Base-by-base conservation (phyloP, 2,329 filamentous ascomycete genomes). In the Dactylellina parvicollis region DNA sequence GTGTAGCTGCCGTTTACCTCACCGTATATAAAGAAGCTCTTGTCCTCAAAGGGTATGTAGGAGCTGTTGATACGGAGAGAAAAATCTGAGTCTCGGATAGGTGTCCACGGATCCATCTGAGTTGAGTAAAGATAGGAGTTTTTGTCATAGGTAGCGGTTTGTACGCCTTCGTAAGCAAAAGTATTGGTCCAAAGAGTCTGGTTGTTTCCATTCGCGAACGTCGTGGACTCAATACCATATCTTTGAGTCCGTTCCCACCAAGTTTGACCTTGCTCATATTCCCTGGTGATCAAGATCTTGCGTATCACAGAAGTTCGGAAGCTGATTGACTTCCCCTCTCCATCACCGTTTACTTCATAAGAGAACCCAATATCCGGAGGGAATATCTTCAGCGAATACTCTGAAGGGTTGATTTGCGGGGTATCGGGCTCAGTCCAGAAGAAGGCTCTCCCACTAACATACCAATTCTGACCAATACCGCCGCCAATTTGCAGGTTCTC, bases 371-470 rank as follows among this genome's bases (percentile, higher is more conserved):
- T 55, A 18, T 32, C 26, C 9, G 60, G 22, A 12, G 42, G 55
- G 12, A 34, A 26, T 36, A 60, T 2, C 14, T 61, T n/a, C 2
- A 65, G 20, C 12, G 44, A 34, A 22, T 60, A 66, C 16, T 66
- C 46, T 5, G 44, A 16, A 10, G 24, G n/a, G 3, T 87, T 88
- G 59, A 86, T 79, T 16, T 83, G 84, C 7, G 79, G 81, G 4
- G 79, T 78, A 1, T 81, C 75, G 3, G 81, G 79, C 76, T 89
- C 87, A 0, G 89, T 83, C 87, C 90, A 95, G n/a, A 92, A 76
- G 78, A 95, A 94, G 9, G 94, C 83, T 80, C 93, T 95, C 38
- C 90, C 91, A 0, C 89, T 90, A 1, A 95, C 85, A 14, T 90
- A 85, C 92, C 91, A 95, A 77, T 87, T 87, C 59, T 83, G 85